phyloP scores from a whole-genome alignment of 495 filamentous ascomycete genomes.

The Diplogelasinospora grovesii region DNA sequence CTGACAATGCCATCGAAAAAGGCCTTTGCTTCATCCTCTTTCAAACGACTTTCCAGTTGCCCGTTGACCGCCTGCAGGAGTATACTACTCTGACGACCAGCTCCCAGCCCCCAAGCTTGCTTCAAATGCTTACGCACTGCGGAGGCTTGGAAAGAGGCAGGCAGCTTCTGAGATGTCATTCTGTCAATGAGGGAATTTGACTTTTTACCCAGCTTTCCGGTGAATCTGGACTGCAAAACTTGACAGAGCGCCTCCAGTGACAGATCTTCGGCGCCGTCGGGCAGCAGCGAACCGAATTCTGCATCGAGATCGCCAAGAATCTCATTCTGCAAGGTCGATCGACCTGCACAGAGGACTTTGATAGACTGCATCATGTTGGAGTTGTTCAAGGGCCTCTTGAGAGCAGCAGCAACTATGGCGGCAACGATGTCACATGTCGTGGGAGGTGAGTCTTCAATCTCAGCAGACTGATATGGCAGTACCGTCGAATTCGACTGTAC shows the following conservation, averaged over 20 bases:
- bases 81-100: too few species aligned
- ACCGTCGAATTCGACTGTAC: too few species aligned
- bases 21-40: too few species aligned
- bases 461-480: too few species aligned
- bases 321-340: conserved; percentile 86
- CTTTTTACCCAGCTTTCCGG: conserved; percentile 87
- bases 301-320: conserved; percentile 85
- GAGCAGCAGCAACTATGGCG: background rate
- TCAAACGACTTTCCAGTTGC: too few species aligned
- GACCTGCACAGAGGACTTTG: conserved; percentile 52
- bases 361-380: background rate
- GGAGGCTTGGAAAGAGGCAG: too few species aligned
- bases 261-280: conserved; percentile 89
- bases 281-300: conserved; percentile 88
- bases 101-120: too few species aligned
- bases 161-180: conserved; percentile 87
- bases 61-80: too few species aligned
- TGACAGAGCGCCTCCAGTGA: conserved; percentile 83
- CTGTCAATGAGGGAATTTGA: conserved; percentile 79
- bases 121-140: too few species aligned
- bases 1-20: too few species aligned
- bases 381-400: background rate
- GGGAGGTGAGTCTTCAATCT: background rate
- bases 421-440: background rate
- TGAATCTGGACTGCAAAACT: conserved; percentile 81